Conservation (phyloP, 768 basidiomycete genomes). For the Obba rivulosa region DNA sequence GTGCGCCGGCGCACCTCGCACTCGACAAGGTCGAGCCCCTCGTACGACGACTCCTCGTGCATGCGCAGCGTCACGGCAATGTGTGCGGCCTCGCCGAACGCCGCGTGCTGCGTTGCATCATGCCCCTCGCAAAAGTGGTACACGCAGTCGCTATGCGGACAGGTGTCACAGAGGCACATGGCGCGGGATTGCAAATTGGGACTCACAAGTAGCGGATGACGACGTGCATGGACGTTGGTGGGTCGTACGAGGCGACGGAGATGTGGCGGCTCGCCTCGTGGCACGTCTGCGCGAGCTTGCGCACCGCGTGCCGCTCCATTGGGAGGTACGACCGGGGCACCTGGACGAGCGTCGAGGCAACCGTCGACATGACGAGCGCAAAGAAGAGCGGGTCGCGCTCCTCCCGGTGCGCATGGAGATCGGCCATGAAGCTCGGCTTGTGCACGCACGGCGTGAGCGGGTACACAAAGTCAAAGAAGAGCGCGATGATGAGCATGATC, state of each 20-base stretch:
- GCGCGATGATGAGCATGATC: conserved; percentile 73
- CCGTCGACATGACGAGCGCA: conserved; percentile 83
- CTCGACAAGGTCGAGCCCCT: conserved; percentile 80
- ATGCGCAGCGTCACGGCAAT: conserved; percentile 78
- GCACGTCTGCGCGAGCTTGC: conserved; percentile 77
- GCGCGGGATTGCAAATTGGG: conserved; percentile 1
- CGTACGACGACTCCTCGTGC: conserved; percentile 83
- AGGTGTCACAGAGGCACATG: neutral
- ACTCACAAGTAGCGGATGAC: conserved; percentile 86
- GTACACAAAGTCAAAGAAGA: conserved; percentile 94
- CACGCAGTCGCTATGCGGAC: conserved; percentile 58
- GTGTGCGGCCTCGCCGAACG: conserved; percentile 83
- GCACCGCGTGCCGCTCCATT: conserved; percentile 80
- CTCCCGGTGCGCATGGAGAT: conserved; percentile 72
- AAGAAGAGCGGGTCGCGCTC: conserved; percentile 89
- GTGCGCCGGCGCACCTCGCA: conserved; percentile 79
- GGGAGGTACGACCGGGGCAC: conserved; percentile 85
- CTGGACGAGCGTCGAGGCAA: conserved; percentile 84
- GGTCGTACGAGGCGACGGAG: conserved; percentile 76
- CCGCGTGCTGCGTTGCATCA: conserved; percentile 82
- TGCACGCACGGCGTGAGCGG: conserved; percentile 89
- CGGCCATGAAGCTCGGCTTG: conserved; percentile 89
- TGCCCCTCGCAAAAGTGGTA: conserved; percentile 90
- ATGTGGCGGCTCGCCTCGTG: conserved; percentile 81
- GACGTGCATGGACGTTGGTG: conserved; percentile 78